Conservation (phyloP, 2,329 filamentous ascomycete genomes). For the Shiraia bambusicola region DNA sequence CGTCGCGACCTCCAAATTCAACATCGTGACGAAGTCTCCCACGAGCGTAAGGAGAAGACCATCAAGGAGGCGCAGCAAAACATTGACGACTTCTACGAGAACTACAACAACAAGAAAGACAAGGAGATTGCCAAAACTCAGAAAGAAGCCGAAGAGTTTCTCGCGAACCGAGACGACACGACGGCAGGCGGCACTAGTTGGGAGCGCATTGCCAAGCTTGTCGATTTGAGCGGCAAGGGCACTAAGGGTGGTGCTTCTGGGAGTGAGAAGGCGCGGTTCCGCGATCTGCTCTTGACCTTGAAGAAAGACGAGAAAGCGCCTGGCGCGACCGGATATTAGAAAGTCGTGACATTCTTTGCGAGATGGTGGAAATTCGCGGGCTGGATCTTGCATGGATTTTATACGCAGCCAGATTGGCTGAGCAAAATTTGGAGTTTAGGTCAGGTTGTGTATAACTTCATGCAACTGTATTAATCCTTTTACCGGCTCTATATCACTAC, state of each 20-base stretch:
- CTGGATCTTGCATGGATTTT: slow-evolving; percentile 16
- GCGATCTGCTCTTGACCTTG: slow-evolving; percentile 82
- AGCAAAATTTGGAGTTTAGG: slow-evolving; percentile 24
- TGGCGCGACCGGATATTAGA: slow-evolving; percentile 53
- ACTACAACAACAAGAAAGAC: slow-evolving; percentile 98
- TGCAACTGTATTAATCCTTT: slow-evolving; percentile 27
- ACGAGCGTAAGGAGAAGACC: slow-evolving; percentile 79
- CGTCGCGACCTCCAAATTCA: slow-evolving; percentile 79
- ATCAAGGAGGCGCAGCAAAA: slow-evolving; percentile 87
- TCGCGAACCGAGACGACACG: slow-evolving; percentile 86
- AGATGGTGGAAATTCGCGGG: slow-evolving; percentile 12
- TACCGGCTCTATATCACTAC: too few species aligned
- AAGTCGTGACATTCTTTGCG: slow-evolving; percentile 2
- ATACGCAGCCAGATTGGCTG: slow-evolving; percentile 10
- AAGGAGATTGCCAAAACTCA: slow-evolving; percentile 86
- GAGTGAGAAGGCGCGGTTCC: slow-evolving; percentile 94
- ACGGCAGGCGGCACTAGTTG: slow-evolving; percentile 94
- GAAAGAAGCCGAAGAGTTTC: slow-evolving; percentile 90
- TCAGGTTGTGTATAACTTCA: slow-evolving; percentile 22
- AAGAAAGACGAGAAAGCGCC: slow-evolving; percentile 91
- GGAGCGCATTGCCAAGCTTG: slow-evolving; percentile 96
- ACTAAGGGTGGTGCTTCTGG: slow-evolving; percentile 81
- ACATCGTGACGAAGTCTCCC: slow-evolving; percentile 82
- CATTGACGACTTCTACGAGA: slow-evolving; percentile 99
- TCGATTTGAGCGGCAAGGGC: slow-evolving; percentile 96